These are phyloP conservation scores for Cyanodermella asteris DNA, from an alignment of 2,329 filamentous ascomycete genomes.

Conservation along the genomic window DNA sequence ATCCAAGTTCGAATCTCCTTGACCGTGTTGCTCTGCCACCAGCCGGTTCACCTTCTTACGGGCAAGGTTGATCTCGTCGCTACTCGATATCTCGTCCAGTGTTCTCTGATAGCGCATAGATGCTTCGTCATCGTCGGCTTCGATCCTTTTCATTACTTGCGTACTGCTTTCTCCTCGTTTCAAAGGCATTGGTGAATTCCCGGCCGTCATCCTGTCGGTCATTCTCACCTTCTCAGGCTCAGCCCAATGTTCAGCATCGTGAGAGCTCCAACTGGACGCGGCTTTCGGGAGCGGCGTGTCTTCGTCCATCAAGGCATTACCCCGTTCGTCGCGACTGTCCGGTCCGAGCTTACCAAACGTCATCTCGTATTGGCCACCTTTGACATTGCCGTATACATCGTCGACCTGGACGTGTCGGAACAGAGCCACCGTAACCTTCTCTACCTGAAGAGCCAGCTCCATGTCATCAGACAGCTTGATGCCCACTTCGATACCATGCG, in stretches of 20 bases:
- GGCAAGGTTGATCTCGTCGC: conserved; percentile 17
- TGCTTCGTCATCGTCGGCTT: conserved; percentile 22
- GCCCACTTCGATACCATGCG: conserved; percentile 31
- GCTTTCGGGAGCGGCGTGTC: conserved; percentile 25
- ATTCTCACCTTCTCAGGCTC: conserved; percentile 10
- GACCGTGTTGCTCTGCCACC: no score
- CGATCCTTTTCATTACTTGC: no score
- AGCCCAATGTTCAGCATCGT: no score
- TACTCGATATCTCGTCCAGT: conserved; percentile 19
- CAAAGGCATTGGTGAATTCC: conserved; percentile 16
- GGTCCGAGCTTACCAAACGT: conserved; percentile 21
- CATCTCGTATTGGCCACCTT: conserved; percentile 29
- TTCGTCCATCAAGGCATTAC: conserved; percentile 19
- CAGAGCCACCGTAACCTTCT: conserved; percentile 25
- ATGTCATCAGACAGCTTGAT: conserved; percentile 30
- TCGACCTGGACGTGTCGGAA: conserved; percentile 29
- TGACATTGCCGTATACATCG: conserved; percentile 32
- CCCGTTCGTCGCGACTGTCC: conserved; percentile 16
- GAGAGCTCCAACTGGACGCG: conserved; percentile 14
- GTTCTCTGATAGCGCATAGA: conserved; percentile 20
- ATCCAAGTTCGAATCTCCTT: conserved; percentile 14
- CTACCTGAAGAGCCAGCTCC: conserved; percentile 29
- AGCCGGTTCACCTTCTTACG: conserved; percentile 12
- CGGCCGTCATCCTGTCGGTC: conserved; percentile 17
- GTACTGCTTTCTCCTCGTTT: no score